These are phyloP conservation scores for Penicillium rolfsii DNA, from an alignment of 2,329 filamentous ascomycete species.

Conservation along the genomic window DNA sequence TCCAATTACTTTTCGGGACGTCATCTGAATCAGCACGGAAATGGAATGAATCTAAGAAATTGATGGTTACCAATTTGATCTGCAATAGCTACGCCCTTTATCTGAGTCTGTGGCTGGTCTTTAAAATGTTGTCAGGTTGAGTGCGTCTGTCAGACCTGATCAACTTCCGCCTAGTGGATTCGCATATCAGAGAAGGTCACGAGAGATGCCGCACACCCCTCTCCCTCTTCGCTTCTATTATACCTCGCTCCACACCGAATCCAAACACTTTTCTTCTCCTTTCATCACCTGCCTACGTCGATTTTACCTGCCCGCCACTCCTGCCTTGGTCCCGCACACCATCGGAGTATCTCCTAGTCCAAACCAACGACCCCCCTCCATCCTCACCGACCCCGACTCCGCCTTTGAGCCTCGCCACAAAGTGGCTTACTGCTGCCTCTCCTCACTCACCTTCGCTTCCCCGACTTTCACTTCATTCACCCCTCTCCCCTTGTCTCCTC, in stretches of 20 bases:
- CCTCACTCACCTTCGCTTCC: conserved; percentile 21
- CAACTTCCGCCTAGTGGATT: conserved; percentile 1
- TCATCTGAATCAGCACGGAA: no score
- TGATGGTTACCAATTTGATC: no score
- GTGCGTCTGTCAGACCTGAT: not conserved
- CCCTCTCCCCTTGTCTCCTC: not conserved
- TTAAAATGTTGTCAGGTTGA: not conserved
- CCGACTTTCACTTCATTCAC: conserved; percentile 12
- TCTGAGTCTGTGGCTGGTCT: not conserved
- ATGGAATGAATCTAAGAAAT: no score
- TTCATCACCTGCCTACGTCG: not conserved
- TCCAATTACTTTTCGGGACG: no score
- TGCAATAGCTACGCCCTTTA: no score
- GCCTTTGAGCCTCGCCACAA: conserved; percentile 31
- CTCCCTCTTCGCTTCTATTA: not conserved
- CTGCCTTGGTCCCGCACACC: not conserved
- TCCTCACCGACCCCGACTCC: conserved; percentile 29
- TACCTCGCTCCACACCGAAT: not conserved
- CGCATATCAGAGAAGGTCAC: conserved; percentile 1
- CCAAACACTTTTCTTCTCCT: not conserved
- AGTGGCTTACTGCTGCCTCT: conserved; percentile 33
- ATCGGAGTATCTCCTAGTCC: conserved; percentile 3
- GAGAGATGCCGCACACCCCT: not conserved
- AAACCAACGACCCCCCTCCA: not conserved
- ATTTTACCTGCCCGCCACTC: not conserved